Evolutionary conservation across 371 early-diverging fungal genomes (phyloP), one percentile per base, ranked within the genome.

Genomic region (Batrachochytrium dendrobatidis): DNA sequence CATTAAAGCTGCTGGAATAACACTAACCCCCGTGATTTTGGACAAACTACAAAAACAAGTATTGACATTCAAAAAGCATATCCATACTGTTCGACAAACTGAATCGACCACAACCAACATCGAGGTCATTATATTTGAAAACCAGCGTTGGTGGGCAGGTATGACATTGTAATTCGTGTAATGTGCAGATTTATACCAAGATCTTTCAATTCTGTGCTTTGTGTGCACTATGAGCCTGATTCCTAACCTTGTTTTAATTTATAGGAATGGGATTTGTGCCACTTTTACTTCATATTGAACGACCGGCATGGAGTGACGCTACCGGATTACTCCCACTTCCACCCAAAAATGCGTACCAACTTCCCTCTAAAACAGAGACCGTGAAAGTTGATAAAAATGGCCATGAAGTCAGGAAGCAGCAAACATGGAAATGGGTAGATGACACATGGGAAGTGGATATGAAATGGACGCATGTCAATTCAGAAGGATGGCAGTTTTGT

Each of bases 111-210:
- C 62, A 1, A 56, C 44, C 45, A 30, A 61, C 24, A 62, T 67
- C 25, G 49, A 50, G 3, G 68, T 76, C 20, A 31, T 52, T 22
- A n/a, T 76, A 12, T 75, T 61, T 56, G 76, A 79, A 55, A 79
- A 79, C 65, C 73, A 79, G 59, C 61, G 79, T 29, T 79, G 79
- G 76, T 77, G 73, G 73, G 71, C 73, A 29, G 77, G 70, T 72
- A 53, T 50, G 65, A 56, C 20, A 0, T 34, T 45, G 34, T 39
- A 53, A n/a, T n/a, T 39, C 39, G 39, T n/a, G 39, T n/a, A 39
- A 15, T 15, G 15, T 39, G 12, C 39, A 12, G 39, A 12, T 39
- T 39, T 39, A 15, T 39, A n/a, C 39, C 15, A 39, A 12, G 15
- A n/a, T 15, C n/a, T n/a, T n/a, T 39, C 15, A 39, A 12, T 39